Evolutionary conservation across 345 rosid species (phyloP).

Genomic region (Erodium maritimum): DNA sequence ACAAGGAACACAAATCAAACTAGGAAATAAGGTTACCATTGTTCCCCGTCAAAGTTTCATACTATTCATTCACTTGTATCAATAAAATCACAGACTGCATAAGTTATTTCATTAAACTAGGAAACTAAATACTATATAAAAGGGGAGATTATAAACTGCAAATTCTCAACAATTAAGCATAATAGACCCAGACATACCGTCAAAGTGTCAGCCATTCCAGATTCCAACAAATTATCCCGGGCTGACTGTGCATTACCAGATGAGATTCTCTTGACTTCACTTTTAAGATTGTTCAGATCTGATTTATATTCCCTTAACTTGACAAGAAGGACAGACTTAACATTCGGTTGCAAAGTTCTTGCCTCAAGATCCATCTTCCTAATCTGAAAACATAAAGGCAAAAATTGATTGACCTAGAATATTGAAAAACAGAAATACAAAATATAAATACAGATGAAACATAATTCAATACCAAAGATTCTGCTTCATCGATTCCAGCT

Average conservation of each 20-base stretch:
- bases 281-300: slow-evolving; percentile 74
- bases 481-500: slow-evolving; percentile 62
- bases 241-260: slow-evolving; percentile 47
- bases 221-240: slow-evolving; percentile 56
- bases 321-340: slow-evolving; percentile 58
- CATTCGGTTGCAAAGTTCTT: slow-evolving; percentile 57
- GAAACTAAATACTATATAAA: not conserved
- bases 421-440: slow-evolving; percentile 1
- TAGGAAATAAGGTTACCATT: not conserved
- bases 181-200: slow-evolving; percentile 28
- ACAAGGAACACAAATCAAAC: not conserved
- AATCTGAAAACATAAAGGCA: slow-evolving; percentile 12
- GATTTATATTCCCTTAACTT: slow-evolving; percentile 79
- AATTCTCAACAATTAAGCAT: not conserved
- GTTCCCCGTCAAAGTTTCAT: not conserved
- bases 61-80: not conserved
- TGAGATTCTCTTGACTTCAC: slow-evolving; percentile 49
- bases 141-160: not conserved
- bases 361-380: slow-evolving; percentile 90
- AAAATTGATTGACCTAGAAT: not conserved
- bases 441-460: not conserved
- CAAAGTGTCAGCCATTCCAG: slow-evolving; percentile 63
- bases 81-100: not conserved
- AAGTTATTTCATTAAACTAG: not conserved
- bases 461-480: slow-evolving; percentile 42